Conservation (phyloP, 805 yeast genomes). For the Jamesozyma lodderae region DNA sequence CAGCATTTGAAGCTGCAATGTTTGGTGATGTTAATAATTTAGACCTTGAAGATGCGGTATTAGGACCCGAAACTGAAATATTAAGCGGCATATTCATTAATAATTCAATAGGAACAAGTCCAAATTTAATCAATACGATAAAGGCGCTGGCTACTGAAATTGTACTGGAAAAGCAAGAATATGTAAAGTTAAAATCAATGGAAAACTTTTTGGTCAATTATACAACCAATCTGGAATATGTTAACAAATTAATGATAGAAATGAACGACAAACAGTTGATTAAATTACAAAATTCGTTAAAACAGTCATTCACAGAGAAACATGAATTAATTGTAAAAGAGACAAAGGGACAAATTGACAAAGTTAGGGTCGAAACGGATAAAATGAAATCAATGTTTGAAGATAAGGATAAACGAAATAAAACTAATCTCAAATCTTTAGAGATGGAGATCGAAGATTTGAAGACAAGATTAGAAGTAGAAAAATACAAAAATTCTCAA, state of each 20-base stretch:
- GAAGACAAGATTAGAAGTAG: constrained; percentile 29
- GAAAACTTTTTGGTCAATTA: constrained; percentile 48
- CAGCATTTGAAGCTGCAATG: constrained; percentile 48
- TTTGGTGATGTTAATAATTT: constrained; percentile 48
- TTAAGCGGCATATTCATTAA: constrained; percentile 51
- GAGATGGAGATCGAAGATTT: constrained; percentile 26
- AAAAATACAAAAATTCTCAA: constrained; percentile 23
- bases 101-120: constrained; percentile 49
- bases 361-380: constrained; percentile 12
- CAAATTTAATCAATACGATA: constrained; percentile 47
- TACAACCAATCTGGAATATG: constrained; percentile 26
- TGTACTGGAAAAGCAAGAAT: constrained; percentile 51
- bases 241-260: constrained; percentile 27
- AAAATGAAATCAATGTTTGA: constrained; percentile 9
- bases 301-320: constrained; percentile 21
- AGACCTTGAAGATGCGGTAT: constrained; percentile 41
- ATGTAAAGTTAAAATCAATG: constrained; percentile 44
- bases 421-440: constrained; percentile 14
- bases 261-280: constrained; percentile 25
- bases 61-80: constrained; percentile 40
- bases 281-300: constrained; percentile 23
- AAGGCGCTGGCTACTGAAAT: constrained; percentile 46
- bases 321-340: constrained; percentile 18
- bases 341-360: constrained; percentile 15
- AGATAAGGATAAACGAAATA: constrained; percentile 8